Evolutionary conservation across 2,329 filamentous ascomycete species (phyloP), one percentile per base, ranked within the genome.

Genomic region (Blastomyces parvus): DNA sequence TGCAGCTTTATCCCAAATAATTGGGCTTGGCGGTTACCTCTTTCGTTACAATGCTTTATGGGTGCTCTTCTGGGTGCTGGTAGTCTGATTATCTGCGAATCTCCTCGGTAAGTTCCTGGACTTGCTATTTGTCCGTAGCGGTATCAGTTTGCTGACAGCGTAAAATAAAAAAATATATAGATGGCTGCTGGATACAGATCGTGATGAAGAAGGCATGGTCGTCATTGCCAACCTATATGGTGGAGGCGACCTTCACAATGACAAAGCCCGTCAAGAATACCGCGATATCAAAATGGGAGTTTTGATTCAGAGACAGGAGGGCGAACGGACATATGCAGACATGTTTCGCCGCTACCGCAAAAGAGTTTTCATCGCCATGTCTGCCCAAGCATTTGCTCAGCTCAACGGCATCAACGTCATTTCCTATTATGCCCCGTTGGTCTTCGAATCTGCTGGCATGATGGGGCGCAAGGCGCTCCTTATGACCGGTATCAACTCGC

Each of bases 401-500:
- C 85, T 99, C 62, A 97, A 97, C 79, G 94, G 94, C 68, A 99
- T 99, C 80, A 99, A 99, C 77, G 94, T 99, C 74, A 99, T 99
- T 67, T 97, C 93, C 0, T 99, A 97, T 81, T 99, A 99, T 73
- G 94, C 94, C 0, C 94, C 94, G 0, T 86, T 95, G 63, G 93
- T 97, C 19, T 97, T 99, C 71, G 92, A 97, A 77, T 92, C 92
- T 64, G 94, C 94, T 46, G 93, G 94, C n/a, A 97, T 93, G 94
- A 79, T 85, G 62, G 94, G 93, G 36, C 90, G 93, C 68, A 83
- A 91, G 64, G 94, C 94, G 5, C 89, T 97, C 67, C 83, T 97
- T 65, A 97, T 97, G 94, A 96, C 94, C 7, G 94, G 94, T 63
- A 90, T 97, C 76, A 99, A 97, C 78, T 90, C 87, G 63, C 87